Evolutionary conservation across 2,329 filamentous ascomycete species (phyloP), one percentile per base, ranked within the genome.

Genomic region (Botrytis porri): DNA sequence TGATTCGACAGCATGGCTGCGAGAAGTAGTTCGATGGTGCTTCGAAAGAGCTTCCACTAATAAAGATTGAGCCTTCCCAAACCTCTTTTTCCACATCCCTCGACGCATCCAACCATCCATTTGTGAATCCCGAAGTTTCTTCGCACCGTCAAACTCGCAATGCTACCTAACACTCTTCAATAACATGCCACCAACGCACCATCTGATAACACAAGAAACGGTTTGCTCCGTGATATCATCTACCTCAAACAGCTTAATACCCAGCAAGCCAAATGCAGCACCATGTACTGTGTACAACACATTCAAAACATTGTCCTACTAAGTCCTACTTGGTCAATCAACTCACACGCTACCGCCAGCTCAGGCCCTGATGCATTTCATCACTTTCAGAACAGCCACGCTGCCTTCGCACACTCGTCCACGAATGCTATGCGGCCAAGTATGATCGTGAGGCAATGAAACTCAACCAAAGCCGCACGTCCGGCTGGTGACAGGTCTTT

Each of bases 271-370:
- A 48, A 35, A 72, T 73, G 60, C 45, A 61, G 69, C 51, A 71
- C 67, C 45, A 57, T 67, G 60, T 39, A 39, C 35, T 72, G 54
- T 72, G 70, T 72, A 73, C 76, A 77, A 71, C 75, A 66, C 75
- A 76, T 73, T 61, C 74, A 75, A 77, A 76, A 76, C 75, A 75
- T 45, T 48, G 70, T 75, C 70, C 75, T 75, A 77, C 76, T 75
- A 73, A 72, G 75, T 70, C 73, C 69, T 70, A 73, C 73, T 71
- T 70, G 63, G 63, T 66, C 70, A 60, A 69, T 67, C 54, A 39
- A 48, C 63, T 67, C 39, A 48, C 67, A 62, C 59, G 39, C 62
- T 69, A 57, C 72, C 63, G 59, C 66, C 72, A 72, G 54, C 71
- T 73, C 51, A 60, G 62, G 70, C 70, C 70, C 45, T 69, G 70